These are phyloP conservation scores for Aspergillus kassunensis DNA, from an alignment of 495 filamentous ascomycete genomes.

Conservation along the genomic window DNA sequence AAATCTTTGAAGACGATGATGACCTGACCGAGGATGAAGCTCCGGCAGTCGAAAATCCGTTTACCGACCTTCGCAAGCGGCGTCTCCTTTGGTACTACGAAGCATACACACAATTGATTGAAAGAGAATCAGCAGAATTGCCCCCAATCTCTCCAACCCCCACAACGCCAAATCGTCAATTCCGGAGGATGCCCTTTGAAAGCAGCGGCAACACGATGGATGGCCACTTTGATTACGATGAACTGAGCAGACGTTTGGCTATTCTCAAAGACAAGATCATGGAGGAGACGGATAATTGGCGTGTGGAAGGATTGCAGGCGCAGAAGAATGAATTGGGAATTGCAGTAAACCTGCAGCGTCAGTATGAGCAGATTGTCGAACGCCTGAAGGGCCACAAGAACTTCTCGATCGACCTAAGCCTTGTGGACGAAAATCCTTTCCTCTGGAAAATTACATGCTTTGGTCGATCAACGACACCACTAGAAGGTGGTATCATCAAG, in stretches of 20 bases:
- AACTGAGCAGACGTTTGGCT: constrained; percentile 64
- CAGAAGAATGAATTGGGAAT: constrained; percentile 67
- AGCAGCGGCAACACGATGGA: constrained; percentile 74
- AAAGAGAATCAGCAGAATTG: constrained; percentile 37
- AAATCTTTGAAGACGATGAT: constrained; percentile 32
- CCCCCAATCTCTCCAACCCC: no score
- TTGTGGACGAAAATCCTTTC: constrained; percentile 59
- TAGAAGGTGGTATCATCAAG: constrained; percentile 87
- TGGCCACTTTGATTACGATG: constrained; percentile 78
- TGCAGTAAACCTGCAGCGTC: constrained; percentile 74
- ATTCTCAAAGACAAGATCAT: constrained; percentile 64
- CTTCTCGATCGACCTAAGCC: constrained; percentile 66
- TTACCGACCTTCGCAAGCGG: constrained; percentile 85
- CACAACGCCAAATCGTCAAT: constrained; percentile 54
- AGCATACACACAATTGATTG: constrained; percentile 69
- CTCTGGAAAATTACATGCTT: constrained; percentile 71
- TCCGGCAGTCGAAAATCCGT: constrained; percentile 58
- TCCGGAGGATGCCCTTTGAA: constrained; percentile 84
- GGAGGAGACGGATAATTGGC: constrained; percentile 70
- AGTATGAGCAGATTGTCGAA: constrained; percentile 79
- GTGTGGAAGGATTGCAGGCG: constrained; percentile 57
- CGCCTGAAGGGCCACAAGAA: constrained; percentile 63
- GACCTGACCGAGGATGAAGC: constrained; percentile 28
- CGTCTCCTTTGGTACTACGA: constrained; percentile 96
- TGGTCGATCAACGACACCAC: constrained; percentile 85